Percentiles rank a stretch among this genome's conserved stretches.
Evolutionary conservation across 352 stramenopile genomes (phyloP).

Genomic region (Phytophthora pini): DNA sequence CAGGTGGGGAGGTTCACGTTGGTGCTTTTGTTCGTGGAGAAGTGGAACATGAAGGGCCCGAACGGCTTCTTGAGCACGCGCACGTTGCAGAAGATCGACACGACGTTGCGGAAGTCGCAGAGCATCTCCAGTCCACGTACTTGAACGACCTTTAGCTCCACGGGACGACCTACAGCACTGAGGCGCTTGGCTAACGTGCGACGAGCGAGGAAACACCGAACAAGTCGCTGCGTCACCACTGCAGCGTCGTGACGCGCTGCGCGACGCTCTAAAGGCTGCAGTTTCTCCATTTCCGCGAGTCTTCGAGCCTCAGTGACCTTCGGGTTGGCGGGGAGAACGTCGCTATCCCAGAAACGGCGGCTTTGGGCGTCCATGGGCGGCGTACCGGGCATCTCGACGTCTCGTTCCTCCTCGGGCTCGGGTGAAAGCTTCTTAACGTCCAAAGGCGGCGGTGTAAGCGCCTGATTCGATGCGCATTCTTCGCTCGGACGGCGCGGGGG

Average conservation of each 20-base stretch:
- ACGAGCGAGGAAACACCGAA: constrained; percentile 49
- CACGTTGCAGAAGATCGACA: constrained; percentile 75
- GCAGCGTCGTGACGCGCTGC: constrained; percentile 46
- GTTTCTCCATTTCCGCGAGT: constrained; percentile 35
- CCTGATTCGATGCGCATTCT: constrained; percentile 17
- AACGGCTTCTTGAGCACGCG: constrained; percentile 88
- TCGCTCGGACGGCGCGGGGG: constrained; percentile 18
- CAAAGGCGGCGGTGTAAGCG: constrained; percentile 8
- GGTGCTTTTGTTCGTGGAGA: constrained; percentile 60
- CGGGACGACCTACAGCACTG: constrained; percentile 68
- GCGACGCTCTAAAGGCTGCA: constrained; percentile 29
- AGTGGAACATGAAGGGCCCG: constrained; percentile 89
- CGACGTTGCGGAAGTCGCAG: constrained; percentile 78
- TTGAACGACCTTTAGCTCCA: constrained; percentile 58
- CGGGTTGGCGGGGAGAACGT: constrained; percentile 7
- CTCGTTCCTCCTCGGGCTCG: constrained; percentile 39
- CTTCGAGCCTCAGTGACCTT: constrained; percentile 18
- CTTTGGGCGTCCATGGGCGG: constrained; percentile 55
- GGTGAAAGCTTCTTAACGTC: constrained; percentile 27
- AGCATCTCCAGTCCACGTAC: constrained; percentile 71
- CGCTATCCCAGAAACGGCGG: constrained; percentile 41
- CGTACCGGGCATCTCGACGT: constrained; percentile 66
- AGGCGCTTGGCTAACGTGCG: constrained; percentile 40
- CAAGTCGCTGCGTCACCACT: constrained; percentile 39
- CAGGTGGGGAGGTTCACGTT: constrained; percentile 69